Conservation (phyloP, 2,329 filamentous ascomycete genomes). For the Sporothrix humicola region DNA sequence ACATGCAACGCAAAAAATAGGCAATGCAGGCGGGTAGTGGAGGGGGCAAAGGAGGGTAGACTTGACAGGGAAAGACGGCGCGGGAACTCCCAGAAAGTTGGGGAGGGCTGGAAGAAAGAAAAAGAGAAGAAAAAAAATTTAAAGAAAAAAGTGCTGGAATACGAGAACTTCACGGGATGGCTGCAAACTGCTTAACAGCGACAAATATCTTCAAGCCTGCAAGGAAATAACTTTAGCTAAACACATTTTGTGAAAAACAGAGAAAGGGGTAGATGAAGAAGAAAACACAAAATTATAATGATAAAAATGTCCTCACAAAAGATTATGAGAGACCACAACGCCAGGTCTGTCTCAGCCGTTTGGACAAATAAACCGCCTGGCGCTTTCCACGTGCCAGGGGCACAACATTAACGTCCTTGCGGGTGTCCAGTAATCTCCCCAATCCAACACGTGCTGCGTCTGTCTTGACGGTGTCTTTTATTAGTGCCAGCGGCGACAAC, state of each 20-base stretch:
- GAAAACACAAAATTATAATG: not conserved
- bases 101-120: no score
- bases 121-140: not conserved
- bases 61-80: not conserved
- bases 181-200: not conserved
- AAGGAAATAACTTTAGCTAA: not conserved
- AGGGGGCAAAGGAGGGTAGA: not conserved
- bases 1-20: conserved; percentile 19
- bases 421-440: conserved; percentile 1
- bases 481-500: not conserved
- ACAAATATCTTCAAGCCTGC: not conserved
- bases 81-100: conserved; percentile 21
- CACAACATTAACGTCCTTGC: not conserved
- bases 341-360: not conserved
- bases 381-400: conserved; percentile 27
- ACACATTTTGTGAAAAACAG: not conserved
- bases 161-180: conserved; percentile 19
- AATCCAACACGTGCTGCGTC: conserved; percentile 8
- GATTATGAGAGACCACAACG: no score
- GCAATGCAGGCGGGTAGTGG: not conserved
- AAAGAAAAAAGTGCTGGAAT: not conserved
- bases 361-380: conserved; percentile 28
- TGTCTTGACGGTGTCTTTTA: not conserved
- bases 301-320: no score
- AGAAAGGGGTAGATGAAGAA: not conserved